phyloP scores from a whole-genome alignment of 2,329 filamentous ascomycete species.

The Apiospora aurea region DNA sequence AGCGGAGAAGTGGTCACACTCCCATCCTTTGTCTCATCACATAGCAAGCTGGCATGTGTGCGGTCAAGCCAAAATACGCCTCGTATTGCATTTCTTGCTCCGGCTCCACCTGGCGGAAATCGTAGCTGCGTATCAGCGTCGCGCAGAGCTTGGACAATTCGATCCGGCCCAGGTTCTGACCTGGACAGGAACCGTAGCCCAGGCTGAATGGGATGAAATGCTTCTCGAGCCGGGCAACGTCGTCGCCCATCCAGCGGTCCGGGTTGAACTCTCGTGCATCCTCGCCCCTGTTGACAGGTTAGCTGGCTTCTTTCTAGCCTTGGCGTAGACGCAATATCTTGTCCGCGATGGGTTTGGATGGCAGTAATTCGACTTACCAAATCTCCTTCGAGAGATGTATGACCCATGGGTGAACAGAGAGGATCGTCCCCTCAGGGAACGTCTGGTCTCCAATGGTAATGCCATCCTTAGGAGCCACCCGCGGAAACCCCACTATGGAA shows the following conservation, averaged over 20 bases:
- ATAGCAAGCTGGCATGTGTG: background rate
- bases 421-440: slow-evolving; percentile 24
- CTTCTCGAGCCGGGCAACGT: slow-evolving; percentile 22
- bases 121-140: slow-evolving; percentile 15
- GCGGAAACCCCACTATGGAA: slow-evolving; percentile 2
- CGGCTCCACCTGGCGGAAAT: slow-evolving; percentile 24
- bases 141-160: slow-evolving; percentile 24
- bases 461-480: slow-evolving; percentile 15
- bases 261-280: slow-evolving; percentile 23
- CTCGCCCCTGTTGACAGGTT: slow-evolving; percentile 20
- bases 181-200: slow-evolving; percentile 22
- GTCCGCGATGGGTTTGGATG: too few species aligned
- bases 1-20: too few species aligned
- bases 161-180: slow-evolving; percentile 26
- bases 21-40: background rate
- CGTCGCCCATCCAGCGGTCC: slow-evolving; percentile 20
- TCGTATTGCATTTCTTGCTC: slow-evolving; percentile 19
- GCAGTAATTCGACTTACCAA: background rate
- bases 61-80: slow-evolving; percentile 23
- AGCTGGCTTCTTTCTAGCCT: background rate
- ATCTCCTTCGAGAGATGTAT: slow-evolving; percentile 27
- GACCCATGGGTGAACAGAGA: slow-evolving; percentile 25
- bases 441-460: slow-evolving; percentile 23
- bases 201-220: slow-evolving; percentile 24
- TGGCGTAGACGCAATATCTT: too few species aligned